A percentile compares a stretch with the other conserved stretches of the same genome.
Conservation (phyloP, 352 stramenopile genomes). For the Nothophytophthora sp. region DNA sequence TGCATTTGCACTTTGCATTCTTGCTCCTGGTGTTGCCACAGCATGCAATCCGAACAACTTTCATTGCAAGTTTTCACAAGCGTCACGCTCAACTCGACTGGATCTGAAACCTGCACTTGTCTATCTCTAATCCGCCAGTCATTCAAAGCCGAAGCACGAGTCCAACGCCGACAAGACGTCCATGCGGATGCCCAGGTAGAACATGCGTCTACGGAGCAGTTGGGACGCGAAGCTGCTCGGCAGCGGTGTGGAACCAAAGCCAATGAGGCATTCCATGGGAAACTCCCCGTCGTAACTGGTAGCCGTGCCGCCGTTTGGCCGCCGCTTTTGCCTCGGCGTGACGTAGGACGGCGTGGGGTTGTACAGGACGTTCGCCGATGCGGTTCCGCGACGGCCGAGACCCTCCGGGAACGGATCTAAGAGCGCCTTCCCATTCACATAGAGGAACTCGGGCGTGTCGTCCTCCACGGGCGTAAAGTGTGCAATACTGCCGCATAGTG, state of each 20-base stretch:
- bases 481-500: slow-evolving; percentile 54
- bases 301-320: slow-evolving; percentile 11
- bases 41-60: no score
- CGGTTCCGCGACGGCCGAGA: slow-evolving; percentile 20
- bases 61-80: no score
- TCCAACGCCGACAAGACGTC: slow-evolving; percentile 32
- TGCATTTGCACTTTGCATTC: no score
- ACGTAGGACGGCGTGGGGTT: slow-evolving; percentile 43
- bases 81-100: no score
- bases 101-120: no score
- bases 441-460: slow-evolving; percentile 35
- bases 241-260: slow-evolving; percentile 36
- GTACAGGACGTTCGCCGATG: slow-evolving; percentile 38
- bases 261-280: slow-evolving; percentile 40
- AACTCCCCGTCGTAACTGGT: slow-evolving; percentile 25
- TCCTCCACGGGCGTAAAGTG: slow-evolving; percentile 50
- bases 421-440: slow-evolving; percentile 59
- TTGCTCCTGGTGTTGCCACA: no score
- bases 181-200: slow-evolving; percentile 38
- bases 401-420: slow-evolving; percentile 39
- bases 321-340: slow-evolving; percentile 36
- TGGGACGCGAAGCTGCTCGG: slow-evolving; percentile 26
- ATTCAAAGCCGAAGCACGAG: slow-evolving; percentile 13
- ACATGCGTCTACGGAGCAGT: slow-evolving; percentile 36
- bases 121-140: not conserved